Conservation (phyloP, 352 stramenopile species). For the Phytophthora quininea region DNA sequence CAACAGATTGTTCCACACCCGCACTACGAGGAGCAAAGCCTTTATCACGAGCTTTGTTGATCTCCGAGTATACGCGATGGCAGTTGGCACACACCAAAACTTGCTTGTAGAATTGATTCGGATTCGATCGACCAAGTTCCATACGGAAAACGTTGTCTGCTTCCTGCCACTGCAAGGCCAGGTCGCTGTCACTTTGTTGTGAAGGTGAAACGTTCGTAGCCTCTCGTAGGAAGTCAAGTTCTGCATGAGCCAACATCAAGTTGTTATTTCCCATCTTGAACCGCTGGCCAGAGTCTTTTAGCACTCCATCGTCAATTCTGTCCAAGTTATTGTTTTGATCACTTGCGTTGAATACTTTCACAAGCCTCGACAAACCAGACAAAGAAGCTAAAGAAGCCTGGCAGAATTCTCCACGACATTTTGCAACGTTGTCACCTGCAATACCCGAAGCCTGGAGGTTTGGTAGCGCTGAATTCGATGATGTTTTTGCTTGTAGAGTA, state of each 20-base stretch:
- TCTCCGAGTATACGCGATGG: constrained; percentile 66
- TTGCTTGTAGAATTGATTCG: constrained; percentile 82
- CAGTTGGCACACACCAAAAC: constrained; percentile 77
- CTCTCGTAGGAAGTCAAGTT: constrained; percentile 56
- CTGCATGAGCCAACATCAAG: constrained; percentile 62
- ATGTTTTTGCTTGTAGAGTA: constrained; percentile 4
- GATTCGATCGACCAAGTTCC: constrained; percentile 69
- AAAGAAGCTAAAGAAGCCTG: constrained; percentile 35
- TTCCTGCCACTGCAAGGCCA: constrained; percentile 67
- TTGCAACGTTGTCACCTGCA: constrained; percentile 17
- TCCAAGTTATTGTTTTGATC: constrained; percentile 19
- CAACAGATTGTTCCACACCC: no score
- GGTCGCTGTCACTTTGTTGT: constrained; percentile 12
- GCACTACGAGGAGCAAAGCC: constrained; percentile 36
- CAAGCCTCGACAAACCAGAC: constrained; percentile 34
- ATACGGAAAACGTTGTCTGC: constrained; percentile 64
- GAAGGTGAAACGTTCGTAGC: background rate
- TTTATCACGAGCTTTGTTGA: constrained; percentile 55
- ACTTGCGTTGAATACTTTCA: constrained; percentile 6
- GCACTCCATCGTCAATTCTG: constrained; percentile 2
- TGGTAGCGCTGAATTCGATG: constrained; percentile 47
- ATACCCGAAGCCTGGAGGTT: constrained; percentile 30
- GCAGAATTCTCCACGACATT: constrained; percentile 80
- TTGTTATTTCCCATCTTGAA: constrained; percentile 84
- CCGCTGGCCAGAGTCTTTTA: constrained; percentile 56